Base-by-base conservation (phyloP, 441 rosid genomes). In the Bocquillonia castaneifolia region DNA sequence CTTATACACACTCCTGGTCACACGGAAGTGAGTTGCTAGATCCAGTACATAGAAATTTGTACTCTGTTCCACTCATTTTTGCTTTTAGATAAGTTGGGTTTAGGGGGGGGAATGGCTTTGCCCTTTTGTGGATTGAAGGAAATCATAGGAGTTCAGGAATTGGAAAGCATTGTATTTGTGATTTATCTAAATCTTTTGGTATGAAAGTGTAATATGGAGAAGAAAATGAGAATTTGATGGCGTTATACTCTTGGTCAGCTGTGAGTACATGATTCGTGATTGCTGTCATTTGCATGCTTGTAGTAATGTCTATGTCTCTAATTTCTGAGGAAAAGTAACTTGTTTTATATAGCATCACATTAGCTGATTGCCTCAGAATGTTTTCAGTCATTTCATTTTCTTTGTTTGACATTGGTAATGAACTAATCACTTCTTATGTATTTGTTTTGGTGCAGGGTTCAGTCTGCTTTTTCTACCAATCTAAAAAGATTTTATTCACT, bases 1-100 rank as follows among this genome's bases (percentile, higher is more conserved):
- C 88, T 86, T 69, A 75, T 86, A 77, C 85, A 86, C 72, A 74
- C 84, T 66, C 88, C 88, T 0, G 88, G 90, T 63, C 88, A 86
- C 69, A 63, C 86, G 9, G 60, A 72, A 71, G 90, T 86, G 68
- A 72, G 85, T 74, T 56, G 51, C 53, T 67, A 45, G 50, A 51
- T 70, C 60, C 52, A 66, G 31, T 74, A 36, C 29, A 53, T 62
- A 64, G 60, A 61, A 37, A 66, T 72, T 70, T 53, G 14, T 56
- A 1, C 28, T 44, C 20, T 9, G 15, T 10, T 26, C 3, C 51
- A 25, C 40, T 15, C 12, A 10, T 42, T 25, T 7, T 10, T 25
- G 34, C 20, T 23, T 13, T 40, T 36, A 18, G 63, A n/a, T 34
- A 36, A 36, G 63, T 34, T 37, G 58, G 58, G 20, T 20, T 10